Conservation (phyloP, 257 asterid species). For the Parsonsia alboflavescens region DNA sequence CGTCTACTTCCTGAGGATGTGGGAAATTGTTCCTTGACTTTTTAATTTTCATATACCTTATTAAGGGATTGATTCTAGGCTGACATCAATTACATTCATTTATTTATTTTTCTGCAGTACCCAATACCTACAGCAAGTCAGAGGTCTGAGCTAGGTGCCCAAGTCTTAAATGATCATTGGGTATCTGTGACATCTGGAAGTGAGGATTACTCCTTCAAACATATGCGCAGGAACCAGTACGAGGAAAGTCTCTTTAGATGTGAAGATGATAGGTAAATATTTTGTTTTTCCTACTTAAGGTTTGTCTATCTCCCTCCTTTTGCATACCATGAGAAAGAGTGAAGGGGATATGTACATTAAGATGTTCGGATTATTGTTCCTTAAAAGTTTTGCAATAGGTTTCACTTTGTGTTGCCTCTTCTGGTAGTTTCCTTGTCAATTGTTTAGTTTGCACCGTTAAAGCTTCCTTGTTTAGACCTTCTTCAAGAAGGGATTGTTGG, state of each 20-base stretch:
- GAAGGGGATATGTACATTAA: background rate
- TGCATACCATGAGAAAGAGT: background rate
- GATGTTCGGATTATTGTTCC: background rate
- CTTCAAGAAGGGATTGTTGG: background rate
- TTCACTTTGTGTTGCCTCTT: too few relatives aligned
- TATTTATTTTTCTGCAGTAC: constrained; percentile 51
- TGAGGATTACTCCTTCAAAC: constrained; percentile 97
- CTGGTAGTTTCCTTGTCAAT: background rate
- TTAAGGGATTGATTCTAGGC: background rate
- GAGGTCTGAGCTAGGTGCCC: constrained; percentile 84
- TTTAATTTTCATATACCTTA: background rate
- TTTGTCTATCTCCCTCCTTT: background rate
- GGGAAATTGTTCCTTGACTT: constrained; percentile 18
- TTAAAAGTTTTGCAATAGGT: background rate
- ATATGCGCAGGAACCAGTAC: constrained; percentile 94
- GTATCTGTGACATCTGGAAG: constrained; percentile 99
- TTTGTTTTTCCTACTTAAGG: background rate
- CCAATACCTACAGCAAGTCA: constrained; percentile 87
- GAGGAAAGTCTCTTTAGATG: constrained; percentile 98
- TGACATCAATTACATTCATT: background rate
- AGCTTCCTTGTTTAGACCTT: background rate
- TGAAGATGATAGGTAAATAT: constrained; percentile 86
- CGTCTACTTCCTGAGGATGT: constrained; percentile 99
- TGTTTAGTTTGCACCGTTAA: background rate
- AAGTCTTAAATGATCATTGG: constrained; percentile 88